These are phyloP conservation scores for Protomyces pachydermus DNA, from an alignment of 1,139 yeast genomes.

Conservation along the genomic window DNA sequence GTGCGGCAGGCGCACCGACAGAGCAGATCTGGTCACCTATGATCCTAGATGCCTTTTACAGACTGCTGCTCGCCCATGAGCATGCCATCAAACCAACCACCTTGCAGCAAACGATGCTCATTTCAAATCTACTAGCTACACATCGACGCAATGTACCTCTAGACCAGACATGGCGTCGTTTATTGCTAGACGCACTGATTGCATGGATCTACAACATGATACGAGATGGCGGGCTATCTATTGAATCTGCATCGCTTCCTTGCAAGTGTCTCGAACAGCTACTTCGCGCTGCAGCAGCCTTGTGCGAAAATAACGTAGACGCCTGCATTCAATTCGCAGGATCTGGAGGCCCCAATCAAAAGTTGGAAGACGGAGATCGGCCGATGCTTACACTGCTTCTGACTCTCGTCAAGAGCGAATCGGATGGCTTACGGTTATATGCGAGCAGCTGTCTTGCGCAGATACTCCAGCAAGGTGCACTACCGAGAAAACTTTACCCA, in stretches of 20 bases:
- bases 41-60: neutral
- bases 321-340: slow-evolving; percentile 36
- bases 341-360: slow-evolving; percentile 31
- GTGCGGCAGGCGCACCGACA: neutral
- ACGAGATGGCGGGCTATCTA: slow-evolving; percentile 27
- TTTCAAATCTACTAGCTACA: neutral
- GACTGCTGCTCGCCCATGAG: neutral
- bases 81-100: neutral
- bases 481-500: slow-evolving; percentile 33
- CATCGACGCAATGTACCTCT: neutral
- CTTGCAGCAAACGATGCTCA: slow-evolving; percentile 9
- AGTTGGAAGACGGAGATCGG: slow-evolving; percentile 31
- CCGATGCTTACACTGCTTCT: slow-evolving; percentile 35
- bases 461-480: slow-evolving; percentile 34
- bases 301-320: slow-evolving; percentile 34
- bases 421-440: slow-evolving; percentile 37
- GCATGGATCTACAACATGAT: slow-evolving; percentile 1
- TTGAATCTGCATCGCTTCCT: slow-evolving; percentile 21
- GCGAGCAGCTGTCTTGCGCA: slow-evolving; percentile 39
- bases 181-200: slow-evolving; percentile 3
- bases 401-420: slow-evolving; percentile 35
- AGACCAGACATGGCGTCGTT: no score
- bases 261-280: slow-evolving; percentile 1
- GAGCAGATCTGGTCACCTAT: neutral
- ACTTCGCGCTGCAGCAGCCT: slow-evolving; percentile 26